A percentile compares a stretch with the other conserved stretches of the same genome.
Conservation (phyloP, 2,329 filamentous ascomycete genomes). For the Cucurbitaria berberidis region DNA sequence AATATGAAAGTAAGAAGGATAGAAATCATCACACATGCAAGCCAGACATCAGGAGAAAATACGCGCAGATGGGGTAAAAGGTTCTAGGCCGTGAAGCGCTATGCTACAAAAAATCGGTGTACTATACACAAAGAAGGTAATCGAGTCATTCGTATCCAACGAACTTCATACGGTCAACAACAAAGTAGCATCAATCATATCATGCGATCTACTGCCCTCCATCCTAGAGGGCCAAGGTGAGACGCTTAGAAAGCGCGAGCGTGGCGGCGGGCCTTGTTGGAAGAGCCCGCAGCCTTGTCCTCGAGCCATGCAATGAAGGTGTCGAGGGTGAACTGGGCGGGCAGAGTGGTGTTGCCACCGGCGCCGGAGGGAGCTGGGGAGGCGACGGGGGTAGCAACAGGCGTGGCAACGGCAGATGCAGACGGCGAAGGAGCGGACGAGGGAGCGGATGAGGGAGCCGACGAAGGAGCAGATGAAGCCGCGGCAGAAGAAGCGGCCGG, state of each 20-base stretch:
- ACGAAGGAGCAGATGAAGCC: conserved; percentile 8
- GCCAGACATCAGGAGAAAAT: no score
- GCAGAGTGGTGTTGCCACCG: conserved; percentile 19
- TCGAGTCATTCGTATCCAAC: conserved; percentile 15
- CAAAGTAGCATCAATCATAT: conserved; percentile 4
- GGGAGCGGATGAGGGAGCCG: conserved; percentile 12
- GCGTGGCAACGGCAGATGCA: conserved; percentile 2
- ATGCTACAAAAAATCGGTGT: no score
- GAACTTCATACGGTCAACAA: conserved; percentile 7
- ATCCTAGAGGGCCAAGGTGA: neutral
- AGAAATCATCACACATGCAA: no score
- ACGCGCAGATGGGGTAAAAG: no score
- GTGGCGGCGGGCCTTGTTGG: conserved; percentile 36
- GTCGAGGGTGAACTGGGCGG: conserved; percentile 43
- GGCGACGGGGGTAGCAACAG: conserved; percentile 5
- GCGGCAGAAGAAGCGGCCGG: neutral
- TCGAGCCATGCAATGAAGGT: conserved; percentile 45
- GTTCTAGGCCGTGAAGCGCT: no score
- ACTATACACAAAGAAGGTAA: conserved; percentile 27
- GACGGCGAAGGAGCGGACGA: conserved; percentile 10
- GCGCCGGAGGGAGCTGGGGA: conserved; percentile 19
- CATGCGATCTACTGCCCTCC: neutral
- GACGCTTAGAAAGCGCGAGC: conserved; percentile 31
- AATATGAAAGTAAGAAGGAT: no score
- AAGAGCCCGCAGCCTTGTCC: conserved; percentile 25